phyloP scores from a whole-genome alignment of 225 moss, liverwort and hornwort species.

The Neckera pumila region DNA sequence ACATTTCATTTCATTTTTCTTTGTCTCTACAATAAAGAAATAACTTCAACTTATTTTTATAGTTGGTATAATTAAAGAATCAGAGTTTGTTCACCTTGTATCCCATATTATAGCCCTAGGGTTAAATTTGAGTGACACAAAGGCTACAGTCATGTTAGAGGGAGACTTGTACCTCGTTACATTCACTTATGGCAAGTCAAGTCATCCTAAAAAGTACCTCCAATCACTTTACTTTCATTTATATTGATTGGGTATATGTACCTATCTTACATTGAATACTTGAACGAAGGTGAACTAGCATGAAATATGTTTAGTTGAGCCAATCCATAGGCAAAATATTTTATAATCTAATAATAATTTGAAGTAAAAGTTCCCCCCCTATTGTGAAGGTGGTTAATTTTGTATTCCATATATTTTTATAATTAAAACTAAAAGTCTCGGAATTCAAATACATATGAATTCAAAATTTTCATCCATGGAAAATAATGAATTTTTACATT shows the following conservation, averaged over 20 bases:
- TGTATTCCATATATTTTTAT: not conserved
- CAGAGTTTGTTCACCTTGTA: not conserved
- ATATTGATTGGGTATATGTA: not conserved
- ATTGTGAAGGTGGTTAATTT: no score
- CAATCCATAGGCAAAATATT: not conserved
- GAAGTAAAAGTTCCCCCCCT: rapidly evolving
- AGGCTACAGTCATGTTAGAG: not conserved
- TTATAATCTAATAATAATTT: rapidly evolving
- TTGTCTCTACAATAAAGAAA: not conserved
- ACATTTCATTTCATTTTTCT: not conserved
- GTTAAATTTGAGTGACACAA: not conserved
- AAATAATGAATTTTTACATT: not conserved
- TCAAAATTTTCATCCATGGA: not conserved
- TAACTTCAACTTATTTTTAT: not conserved
- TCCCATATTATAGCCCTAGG: rapidly evolving
- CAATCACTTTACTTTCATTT: not conserved
- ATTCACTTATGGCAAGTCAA: not conserved
- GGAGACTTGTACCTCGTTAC: not conserved
- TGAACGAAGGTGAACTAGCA: not conserved
- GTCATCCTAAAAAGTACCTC: not conserved
- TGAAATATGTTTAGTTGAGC: not conserved
- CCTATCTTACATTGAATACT: not conserved
- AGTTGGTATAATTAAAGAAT: rapidly evolving
- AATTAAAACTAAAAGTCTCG: rapidly evolving
- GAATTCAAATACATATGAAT: not conserved